These are phyloP conservation scores for Zea luxurians DNA, from an alignment of 176 grass and related monocot species.

Conservation along the genomic window DNA sequence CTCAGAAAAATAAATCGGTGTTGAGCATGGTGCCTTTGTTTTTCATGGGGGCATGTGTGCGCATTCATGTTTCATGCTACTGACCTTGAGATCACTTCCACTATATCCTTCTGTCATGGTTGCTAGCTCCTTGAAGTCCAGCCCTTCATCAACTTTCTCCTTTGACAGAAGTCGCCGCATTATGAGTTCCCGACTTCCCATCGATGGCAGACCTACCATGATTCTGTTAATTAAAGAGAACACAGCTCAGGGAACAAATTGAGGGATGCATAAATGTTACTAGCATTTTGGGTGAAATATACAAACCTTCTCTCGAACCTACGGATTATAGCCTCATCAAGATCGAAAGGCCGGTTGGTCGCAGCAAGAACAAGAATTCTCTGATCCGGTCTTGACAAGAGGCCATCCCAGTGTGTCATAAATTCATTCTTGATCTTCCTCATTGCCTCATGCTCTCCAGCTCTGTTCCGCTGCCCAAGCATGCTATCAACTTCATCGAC, in stretches of 20 bases:
- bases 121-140: slow-evolving; percentile 82
- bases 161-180: slow-evolving; percentile 75
- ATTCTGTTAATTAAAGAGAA: slow-evolving; percentile 57
- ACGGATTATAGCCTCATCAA: slow-evolving; percentile 84
- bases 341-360: slow-evolving; percentile 74
- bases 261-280: neutral
- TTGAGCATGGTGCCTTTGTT: too few relatives aligned
- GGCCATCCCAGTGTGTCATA: slow-evolving; percentile 84
- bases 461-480: slow-evolving; percentile 81
- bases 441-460: slow-evolving; percentile 83
- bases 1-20: neutral
- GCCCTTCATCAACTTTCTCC: slow-evolving; percentile 64
- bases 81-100: slow-evolving; percentile 92
- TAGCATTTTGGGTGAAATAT: neutral
- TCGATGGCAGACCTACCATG: slow-evolving; percentile 85
- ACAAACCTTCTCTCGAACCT: slow-evolving; percentile 81
- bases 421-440: slow-evolving; percentile 91
- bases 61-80: slow-evolving; percentile 20
- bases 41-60: too few relatives aligned
- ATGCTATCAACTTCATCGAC: slow-evolving; percentile 86
- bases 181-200: slow-evolving; percentile 74
- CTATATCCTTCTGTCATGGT: slow-evolving; percentile 92
- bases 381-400: slow-evolving; percentile 62
- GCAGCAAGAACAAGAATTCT: slow-evolving; percentile 84
- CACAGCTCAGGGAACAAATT: slow-evolving; percentile 13